A percentile compares a stretch with the other conserved stretches of the same genome.
These are phyloP conservation scores for Sutorius eximius DNA, from an alignment of 1,284 basidiomycete genomes.

Conservation along the genomic window DNA sequence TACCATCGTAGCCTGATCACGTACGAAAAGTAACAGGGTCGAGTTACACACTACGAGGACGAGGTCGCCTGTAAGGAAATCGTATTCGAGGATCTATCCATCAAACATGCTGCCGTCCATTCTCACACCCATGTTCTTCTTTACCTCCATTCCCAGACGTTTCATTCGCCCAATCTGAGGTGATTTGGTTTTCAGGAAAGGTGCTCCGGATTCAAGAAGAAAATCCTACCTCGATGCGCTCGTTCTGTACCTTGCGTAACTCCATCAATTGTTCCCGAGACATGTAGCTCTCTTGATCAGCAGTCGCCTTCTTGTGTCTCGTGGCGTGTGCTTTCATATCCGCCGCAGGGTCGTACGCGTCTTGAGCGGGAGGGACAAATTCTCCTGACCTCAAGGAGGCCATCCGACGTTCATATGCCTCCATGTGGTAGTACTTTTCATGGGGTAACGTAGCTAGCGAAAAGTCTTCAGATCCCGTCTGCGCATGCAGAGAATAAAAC, in stretches of 20 bases:
- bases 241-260: slow-evolving; percentile 76
- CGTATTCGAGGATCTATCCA: slow-evolving; percentile 25
- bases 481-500: slow-evolving; percentile 2
- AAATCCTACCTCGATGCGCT: slow-evolving; percentile 65
- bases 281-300: slow-evolving; percentile 71
- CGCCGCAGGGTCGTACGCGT: slow-evolving; percentile 73
- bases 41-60: neutral
- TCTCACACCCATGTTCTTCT: slow-evolving; percentile 75
- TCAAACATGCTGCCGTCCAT: slow-evolving; percentile 69
- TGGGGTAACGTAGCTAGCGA: slow-evolving; percentile 78
- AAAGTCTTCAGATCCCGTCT: neutral
- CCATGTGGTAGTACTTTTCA: slow-evolving; percentile 90
- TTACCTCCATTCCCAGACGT: slow-evolving; percentile 77
- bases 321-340: slow-evolving; percentile 76
- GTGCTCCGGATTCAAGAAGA: neutral
- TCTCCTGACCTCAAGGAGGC: slow-evolving; percentile 76
- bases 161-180: slow-evolving; percentile 77
- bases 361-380: slow-evolving; percentile 64
- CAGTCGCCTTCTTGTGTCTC: slow-evolving; percentile 60
- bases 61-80: neutral
- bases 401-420: slow-evolving; percentile 79
- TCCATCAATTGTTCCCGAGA: slow-evolving; percentile 77
- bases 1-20: neutral
- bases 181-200: neutral
- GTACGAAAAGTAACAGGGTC: neutral